Conservation (phyloP, 139 green algal genomes). For the Micractinium conductrix region DNA sequence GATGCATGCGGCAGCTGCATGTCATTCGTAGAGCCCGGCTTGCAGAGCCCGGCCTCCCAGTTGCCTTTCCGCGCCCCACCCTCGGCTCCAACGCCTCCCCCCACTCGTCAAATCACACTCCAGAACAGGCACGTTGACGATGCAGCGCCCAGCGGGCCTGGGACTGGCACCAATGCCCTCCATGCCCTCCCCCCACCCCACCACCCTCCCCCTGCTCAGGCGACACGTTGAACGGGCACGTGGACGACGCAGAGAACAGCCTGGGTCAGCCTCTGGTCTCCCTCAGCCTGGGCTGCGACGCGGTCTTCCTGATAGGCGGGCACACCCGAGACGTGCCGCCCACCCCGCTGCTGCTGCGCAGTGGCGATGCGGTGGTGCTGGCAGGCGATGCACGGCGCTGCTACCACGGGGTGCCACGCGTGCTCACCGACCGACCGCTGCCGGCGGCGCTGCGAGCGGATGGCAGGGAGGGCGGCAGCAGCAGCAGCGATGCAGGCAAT, state of each 20-base stretch:
- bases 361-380: conserved; percentile 88
- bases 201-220: conserved; percentile 9
- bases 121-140: no score
- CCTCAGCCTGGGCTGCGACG: conserved; percentile 83
- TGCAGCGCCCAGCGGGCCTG: no score
- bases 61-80: no score
- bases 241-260: conserved; percentile 89
- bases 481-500: neutral
- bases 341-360: conserved; percentile 76
- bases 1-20: neutral
- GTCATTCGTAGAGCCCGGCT: neutral
- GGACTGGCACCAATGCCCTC: no score
- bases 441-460: neutral
- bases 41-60: neutral
- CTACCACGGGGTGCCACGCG: conserved; percentile 77
- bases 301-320: conserved; percentile 89
- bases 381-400: conserved; percentile 63
- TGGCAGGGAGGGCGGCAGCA: neutral
- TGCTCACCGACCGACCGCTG: conserved; percentile 33
- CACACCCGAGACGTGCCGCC: conserved; percentile 62
- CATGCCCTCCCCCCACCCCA: neutral
- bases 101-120: neutral
- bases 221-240: conserved; percentile 86
- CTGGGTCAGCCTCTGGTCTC: conserved; percentile 83
- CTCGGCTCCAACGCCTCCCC: neutral